Conservation (phyloP, 345 rosid genomes). For the Salix brachista region DNA sequence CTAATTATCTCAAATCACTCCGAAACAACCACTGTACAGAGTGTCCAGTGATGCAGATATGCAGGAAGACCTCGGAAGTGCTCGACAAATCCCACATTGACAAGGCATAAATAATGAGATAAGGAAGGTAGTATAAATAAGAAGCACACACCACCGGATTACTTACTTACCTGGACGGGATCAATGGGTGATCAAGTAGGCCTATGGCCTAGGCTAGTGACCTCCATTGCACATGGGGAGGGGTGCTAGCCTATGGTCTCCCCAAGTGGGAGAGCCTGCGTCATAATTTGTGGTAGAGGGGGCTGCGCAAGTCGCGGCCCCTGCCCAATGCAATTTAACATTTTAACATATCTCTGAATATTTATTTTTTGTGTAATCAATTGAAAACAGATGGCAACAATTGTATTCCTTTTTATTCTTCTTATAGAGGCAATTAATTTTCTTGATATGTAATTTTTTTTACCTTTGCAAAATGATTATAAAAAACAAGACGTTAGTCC, state of each 20-base stretch:
- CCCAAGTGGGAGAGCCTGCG: too few relatives aligned
- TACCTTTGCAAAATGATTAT: neutral
- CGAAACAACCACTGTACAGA: neutral
- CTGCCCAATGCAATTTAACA: neutral
- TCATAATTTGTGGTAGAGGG: too few relatives aligned
- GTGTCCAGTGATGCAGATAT: neutral
- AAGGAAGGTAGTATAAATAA: neutral
- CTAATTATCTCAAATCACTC: neutral
- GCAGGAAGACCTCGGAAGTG: neutral
- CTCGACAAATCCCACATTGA: conserved; percentile 8
- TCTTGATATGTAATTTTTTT: neutral
- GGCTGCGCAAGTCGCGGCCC: neutral
- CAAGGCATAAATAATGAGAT: neutral
- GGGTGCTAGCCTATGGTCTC: neutral
- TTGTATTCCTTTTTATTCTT: too few relatives aligned
- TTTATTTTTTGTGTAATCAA: too few relatives aligned
- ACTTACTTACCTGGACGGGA: conserved; percentile 27
- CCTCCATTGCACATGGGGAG: neutral
- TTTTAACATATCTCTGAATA: accelerated
- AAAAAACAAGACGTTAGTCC: neutral
- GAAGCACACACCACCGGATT: accelerated
- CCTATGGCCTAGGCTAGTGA: conserved; percentile 15
- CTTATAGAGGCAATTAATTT: too few relatives aligned
- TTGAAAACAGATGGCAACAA: too few relatives aligned
- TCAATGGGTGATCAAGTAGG: conserved; percentile 13